Percentiles rank a stretch among this genome's conserved stretches.
These are phyloP conservation scores for Pseudogymnoascus verrucosus DNA, from an alignment of 2,329 filamentous ascomycete species.

Conservation along the genomic window DNA sequence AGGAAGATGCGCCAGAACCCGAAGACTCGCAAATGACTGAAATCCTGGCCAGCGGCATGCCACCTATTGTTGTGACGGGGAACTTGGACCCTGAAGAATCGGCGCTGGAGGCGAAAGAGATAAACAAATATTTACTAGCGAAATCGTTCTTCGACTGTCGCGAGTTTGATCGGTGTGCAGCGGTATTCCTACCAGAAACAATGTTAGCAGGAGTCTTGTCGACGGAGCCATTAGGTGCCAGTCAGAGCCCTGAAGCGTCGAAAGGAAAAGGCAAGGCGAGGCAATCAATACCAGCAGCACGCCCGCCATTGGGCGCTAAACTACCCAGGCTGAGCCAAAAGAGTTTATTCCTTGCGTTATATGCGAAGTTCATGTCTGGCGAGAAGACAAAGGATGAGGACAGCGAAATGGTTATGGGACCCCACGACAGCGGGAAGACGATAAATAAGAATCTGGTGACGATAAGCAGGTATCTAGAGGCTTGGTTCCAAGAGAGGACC, in stretches of 20 bases:
- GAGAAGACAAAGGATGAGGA: constrained; percentile 97
- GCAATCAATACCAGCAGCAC: constrained; percentile 10
- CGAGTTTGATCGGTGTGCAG: constrained; percentile 88
- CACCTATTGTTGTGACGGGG: constrained; percentile 42
- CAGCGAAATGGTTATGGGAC: constrained; percentile 93
- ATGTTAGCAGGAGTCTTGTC: constrained; percentile 60
- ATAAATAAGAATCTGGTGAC: constrained; percentile 76
- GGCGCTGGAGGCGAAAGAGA: constrained; percentile 67
- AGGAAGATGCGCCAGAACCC: constrained; percentile 43
- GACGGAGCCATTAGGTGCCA: constrained; percentile 29
- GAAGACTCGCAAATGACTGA: constrained; percentile 53
- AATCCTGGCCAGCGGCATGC: constrained; percentile 39
- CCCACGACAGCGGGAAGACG: constrained; percentile 77
- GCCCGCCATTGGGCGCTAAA: not conserved
- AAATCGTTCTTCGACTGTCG: constrained; percentile 93
- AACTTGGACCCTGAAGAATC: constrained; percentile 66
- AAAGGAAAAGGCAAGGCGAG: constrained; percentile 58
- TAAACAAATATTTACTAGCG: constrained; percentile 77
- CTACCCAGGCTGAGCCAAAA: constrained; percentile 71
- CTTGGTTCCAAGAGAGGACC: constrained; percentile 65
- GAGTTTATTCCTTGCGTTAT: constrained; percentile 83
- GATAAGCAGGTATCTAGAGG: constrained; percentile 67
- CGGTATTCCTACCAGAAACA: constrained; percentile 78
- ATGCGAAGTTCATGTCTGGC: constrained; percentile 85
- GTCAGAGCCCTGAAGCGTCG: constrained; percentile 22